Percentiles rank a stretch among this genome's conserved stretches.
phyloP scores from a whole-genome alignment of 208 protist genomes.

The Trypanosoma vivax region DNA sequence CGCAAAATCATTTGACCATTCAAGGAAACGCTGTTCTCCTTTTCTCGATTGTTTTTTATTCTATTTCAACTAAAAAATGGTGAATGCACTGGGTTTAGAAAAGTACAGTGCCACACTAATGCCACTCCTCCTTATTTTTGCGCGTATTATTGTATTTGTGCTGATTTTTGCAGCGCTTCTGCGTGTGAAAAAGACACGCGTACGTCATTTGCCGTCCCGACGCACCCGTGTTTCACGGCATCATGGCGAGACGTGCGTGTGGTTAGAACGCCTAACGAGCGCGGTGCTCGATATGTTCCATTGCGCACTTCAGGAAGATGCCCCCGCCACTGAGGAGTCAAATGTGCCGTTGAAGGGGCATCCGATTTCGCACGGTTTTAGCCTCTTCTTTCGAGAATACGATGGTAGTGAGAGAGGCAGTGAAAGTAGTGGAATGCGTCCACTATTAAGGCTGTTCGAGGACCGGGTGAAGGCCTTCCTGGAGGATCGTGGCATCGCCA shows the following conservation, averaged over 20 bases:
- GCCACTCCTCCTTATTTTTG: slow-evolving; percentile 12
- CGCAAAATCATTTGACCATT: too few species aligned
- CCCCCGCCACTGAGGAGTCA: neutral
- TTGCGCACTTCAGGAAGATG: slow-evolving; percentile 18
- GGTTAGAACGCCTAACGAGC: slow-evolving; percentile 64
- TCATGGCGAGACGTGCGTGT: slow-evolving; percentile 62
- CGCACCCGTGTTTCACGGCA: slow-evolving; percentile 73
- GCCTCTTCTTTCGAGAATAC: neutral
- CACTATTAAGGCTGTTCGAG: slow-evolving; percentile 29
- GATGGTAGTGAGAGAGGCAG: neutral
- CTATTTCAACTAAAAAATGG: slow-evolving; percentile 1
- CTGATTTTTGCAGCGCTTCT: slow-evolving; percentile 31
- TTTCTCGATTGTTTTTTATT: neutral
- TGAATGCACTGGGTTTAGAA: slow-evolving; percentile 6
- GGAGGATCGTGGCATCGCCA: slow-evolving; percentile 75
- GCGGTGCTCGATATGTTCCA: slow-evolving; percentile 54
- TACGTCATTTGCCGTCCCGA: slow-evolving; percentile 66
- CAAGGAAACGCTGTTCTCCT: too few species aligned
- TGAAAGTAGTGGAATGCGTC: neutral
- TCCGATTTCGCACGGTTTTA: neutral
- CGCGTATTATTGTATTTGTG: slow-evolving; percentile 27
- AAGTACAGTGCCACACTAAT: neutral
- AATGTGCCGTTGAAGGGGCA: neutral
- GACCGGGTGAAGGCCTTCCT: slow-evolving; percentile 69
- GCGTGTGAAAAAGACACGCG: slow-evolving; percentile 48